Evolutionary conservation across 208 protist species (phyloP).

Genomic region (Herpetomonas tarakana): DNA sequence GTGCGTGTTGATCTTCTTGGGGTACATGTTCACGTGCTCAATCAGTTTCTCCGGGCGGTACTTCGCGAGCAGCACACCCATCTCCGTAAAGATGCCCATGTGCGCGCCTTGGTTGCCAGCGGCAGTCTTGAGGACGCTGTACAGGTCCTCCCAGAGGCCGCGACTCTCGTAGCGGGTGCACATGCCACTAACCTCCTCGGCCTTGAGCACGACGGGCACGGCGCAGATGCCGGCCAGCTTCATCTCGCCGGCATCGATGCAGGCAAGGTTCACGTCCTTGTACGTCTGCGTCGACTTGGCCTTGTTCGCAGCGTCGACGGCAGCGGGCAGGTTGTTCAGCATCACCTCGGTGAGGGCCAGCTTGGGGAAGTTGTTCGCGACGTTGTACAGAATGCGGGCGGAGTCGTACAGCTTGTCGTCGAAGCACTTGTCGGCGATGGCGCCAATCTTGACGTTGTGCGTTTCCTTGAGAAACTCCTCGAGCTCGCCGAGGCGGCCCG

Average conservation of each 20-base stretch:
- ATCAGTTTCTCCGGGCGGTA: conserved; percentile 99
- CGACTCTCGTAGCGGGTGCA: conserved; percentile 85
- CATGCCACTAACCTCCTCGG: conserved; percentile 97
- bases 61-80: conserved; percentile 99
- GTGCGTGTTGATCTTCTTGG: conserved; percentile 96
- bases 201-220: conserved; percentile 97
- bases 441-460: conserved; percentile 96
- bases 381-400: conserved; percentile 97
- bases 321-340: conserved; percentile 93
- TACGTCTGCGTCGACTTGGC: conserved; percentile 96
- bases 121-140: conserved; percentile 95
- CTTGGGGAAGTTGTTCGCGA: conserved; percentile 94
- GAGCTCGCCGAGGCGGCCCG: conserved; percentile 96
- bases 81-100: conserved; percentile 99
- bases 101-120: conserved; percentile 95
- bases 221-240: conserved; percentile 97
- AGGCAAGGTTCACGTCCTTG: conserved; percentile 97
- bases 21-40: conserved; percentile 99
- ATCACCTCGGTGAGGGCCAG: conserved; percentile 97
- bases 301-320: conserved; percentile 99
- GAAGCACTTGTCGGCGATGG: conserved; percentile 98
- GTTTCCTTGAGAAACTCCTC: conserved; percentile 99
- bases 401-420: conserved; percentile 97
- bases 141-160: conserved; percentile 96
- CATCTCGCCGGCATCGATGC: conserved; percentile 98